Conservation (phyloP, 805 yeast species). For the Cephaloascus albidus region DNA sequence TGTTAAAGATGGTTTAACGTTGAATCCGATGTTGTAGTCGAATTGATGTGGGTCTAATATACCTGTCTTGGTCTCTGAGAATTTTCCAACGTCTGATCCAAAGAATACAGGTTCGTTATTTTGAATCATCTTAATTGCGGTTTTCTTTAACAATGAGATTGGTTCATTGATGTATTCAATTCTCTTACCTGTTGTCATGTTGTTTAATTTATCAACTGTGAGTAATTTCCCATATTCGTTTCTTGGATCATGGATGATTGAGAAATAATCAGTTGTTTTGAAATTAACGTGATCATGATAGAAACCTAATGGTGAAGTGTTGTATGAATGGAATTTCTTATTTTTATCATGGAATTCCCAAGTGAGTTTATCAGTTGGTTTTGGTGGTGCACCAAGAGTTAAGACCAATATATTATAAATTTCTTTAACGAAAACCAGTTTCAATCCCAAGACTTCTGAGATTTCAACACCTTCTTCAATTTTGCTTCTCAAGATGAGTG, state of each 20-base stretch:
- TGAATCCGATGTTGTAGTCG: constrained; percentile 24
- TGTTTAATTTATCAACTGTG: constrained; percentile 30
- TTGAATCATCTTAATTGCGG: constrained; percentile 27
- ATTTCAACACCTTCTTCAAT: constrained; percentile 11
- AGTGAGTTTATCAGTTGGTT: constrained; percentile 21
- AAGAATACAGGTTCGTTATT: constrained; percentile 32
- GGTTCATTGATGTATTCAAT: constrained; percentile 29
- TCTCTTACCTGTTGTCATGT: constrained; percentile 24
- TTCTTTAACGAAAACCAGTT: constrained; percentile 20
- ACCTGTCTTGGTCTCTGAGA: constrained; percentile 16
- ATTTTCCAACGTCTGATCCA: constrained; percentile 34
- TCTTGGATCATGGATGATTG: constrained; percentile 32
- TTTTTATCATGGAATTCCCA: constrained; percentile 31
- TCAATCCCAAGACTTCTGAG: constrained; percentile 12
- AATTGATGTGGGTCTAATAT: constrained; percentile 24
- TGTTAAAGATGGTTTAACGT: constrained; percentile 16
- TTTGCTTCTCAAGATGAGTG: constrained; percentile 22
- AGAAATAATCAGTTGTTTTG: constrained; percentile 21
- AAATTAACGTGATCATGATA: constrained; percentile 19
- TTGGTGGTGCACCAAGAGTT: constrained; percentile 33
- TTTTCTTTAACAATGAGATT: constrained; percentile 16
- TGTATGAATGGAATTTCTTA: constrained; percentile 17
- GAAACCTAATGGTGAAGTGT: constrained; percentile 25
- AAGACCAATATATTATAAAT: constrained; percentile 25
- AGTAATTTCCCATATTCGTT: constrained; percentile 22